Percentiles rank a stretch among this genome's conserved stretches.
phyloP scores from a whole-genome alignment of 2,329 filamentous ascomycete genomes.

The Aspergillus novoparasiticus region DNA sequence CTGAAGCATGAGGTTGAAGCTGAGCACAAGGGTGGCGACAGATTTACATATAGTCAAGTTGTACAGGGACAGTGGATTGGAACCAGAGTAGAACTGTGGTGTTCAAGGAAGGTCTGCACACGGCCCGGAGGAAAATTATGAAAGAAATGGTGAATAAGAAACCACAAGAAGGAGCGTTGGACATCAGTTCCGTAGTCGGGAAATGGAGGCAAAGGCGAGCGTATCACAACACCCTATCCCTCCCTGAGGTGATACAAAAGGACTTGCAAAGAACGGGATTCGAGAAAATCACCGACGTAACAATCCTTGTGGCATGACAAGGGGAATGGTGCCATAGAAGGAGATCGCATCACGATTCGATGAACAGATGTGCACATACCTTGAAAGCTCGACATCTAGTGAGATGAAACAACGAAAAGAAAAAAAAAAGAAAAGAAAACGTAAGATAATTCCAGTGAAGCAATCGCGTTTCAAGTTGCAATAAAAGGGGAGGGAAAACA shows the following conservation, averaged over 20 bases:
- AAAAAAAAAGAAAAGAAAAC: neutral
- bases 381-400: slow-evolving; percentile 25
- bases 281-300: slow-evolving; percentile 13
- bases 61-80: neutral
- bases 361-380: slow-evolving; percentile 16
- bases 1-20: neutral
- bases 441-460: neutral
- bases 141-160: slow-evolving; percentile 5
- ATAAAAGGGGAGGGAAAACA: neutral
- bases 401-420: slow-evolving; percentile 1
- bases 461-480: neutral
- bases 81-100: neutral
- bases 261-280: slow-evolving; percentile 12
- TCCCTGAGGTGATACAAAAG: slow-evolving; percentile 18
- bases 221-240: slow-evolving; percentile 24
- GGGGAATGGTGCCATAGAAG: slow-evolving; percentile 1
- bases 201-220: slow-evolving; percentile 18
- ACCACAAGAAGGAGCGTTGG: slow-evolving; percentile 25
- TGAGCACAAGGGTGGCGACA: neutral
- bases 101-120: neutral
- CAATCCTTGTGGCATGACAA: slow-evolving; percentile 2
- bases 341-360: slow-evolving; percentile 3
- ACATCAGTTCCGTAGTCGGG: slow-evolving; percentile 22
- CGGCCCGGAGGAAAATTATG: neutral
- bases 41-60: neutral